phyloP scores from a whole-genome alignment of 352 stramenopile species.

The Pythium phragmitis region DNA sequence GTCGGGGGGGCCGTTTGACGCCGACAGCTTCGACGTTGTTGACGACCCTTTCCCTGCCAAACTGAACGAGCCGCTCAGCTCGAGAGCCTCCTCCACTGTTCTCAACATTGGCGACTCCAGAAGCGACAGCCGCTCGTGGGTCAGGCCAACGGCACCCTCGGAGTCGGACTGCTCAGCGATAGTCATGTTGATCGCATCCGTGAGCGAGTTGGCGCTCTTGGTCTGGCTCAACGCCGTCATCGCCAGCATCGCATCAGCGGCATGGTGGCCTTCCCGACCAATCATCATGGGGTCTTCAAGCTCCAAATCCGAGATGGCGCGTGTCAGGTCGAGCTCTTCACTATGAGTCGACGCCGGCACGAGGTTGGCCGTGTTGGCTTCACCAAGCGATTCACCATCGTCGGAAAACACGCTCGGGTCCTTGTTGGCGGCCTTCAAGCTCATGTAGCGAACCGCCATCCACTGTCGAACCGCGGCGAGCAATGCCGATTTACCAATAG shows the following conservation, averaged over 20 bases:
- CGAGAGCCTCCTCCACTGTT: slow-evolving; percentile 15
- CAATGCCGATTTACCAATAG: slow-evolving; percentile 68
- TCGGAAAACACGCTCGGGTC: slow-evolving; percentile 42
- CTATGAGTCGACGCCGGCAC: slow-evolving; percentile 73
- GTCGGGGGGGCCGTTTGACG: neutral
- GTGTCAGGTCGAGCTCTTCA: slow-evolving; percentile 71
- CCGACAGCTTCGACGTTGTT: slow-evolving; percentile 8
- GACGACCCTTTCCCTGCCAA: neutral
- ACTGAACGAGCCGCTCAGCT: slow-evolving; percentile 11
- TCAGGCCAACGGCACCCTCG: slow-evolving; percentile 21
- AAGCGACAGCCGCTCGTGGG: slow-evolving; percentile 18
- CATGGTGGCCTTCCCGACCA: slow-evolving; percentile 35
- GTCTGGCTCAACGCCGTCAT: slow-evolving; percentile 26
- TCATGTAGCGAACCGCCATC: slow-evolving; percentile 74
- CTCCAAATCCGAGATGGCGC: slow-evolving; percentile 81
- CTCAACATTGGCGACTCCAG: slow-evolving; percentile 17
- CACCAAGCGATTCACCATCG: slow-evolving; percentile 27
- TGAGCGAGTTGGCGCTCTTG: slow-evolving; percentile 28
- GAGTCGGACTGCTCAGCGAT: slow-evolving; percentile 25
- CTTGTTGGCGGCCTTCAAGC: slow-evolving; percentile 38
- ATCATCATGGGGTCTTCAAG: slow-evolving; percentile 88
- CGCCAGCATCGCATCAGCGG: slow-evolving; percentile 21
- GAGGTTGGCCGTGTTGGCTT: slow-evolving; percentile 43
- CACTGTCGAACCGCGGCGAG: slow-evolving; percentile 73
- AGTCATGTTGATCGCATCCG: slow-evolving; percentile 21